phyloP scores from a whole-genome alignment of 129 eudicot genomes.

The Solidago caesia region DNA sequence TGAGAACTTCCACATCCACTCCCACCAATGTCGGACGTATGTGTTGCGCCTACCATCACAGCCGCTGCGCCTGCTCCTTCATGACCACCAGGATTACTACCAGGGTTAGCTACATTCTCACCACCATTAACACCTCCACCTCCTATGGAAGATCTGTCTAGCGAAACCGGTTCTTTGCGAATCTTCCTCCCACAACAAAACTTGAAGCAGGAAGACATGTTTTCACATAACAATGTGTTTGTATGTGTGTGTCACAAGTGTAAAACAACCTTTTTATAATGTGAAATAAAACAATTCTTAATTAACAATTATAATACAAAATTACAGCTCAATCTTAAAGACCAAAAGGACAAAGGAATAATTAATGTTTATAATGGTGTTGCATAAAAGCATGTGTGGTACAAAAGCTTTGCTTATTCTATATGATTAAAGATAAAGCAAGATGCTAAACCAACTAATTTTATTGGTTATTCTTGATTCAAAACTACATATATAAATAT shows the following conservation, averaged over 20 bases:
- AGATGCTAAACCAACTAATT: slow-evolving; percentile 26
- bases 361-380: slow-evolving; percentile 23
- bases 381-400: slow-evolving; percentile 32
- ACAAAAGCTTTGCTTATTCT: slow-evolving; percentile 21
- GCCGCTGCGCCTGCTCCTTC: slow-evolving; percentile 27
- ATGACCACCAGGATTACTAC: slow-evolving; percentile 16
- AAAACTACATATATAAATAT: no score
- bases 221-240: slow-evolving; percentile 17
- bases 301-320: not conserved
- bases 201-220: slow-evolving; percentile 24
- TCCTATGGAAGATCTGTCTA: slow-evolving; percentile 12
- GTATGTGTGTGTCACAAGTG: slow-evolving; percentile 11
- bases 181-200: slow-evolving; percentile 31
- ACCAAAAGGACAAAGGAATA: slow-evolving; percentile 20
- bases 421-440: slow-evolving; percentile 34
- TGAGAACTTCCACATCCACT: slow-evolving; percentile 36
- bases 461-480: not conserved
- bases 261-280: slow-evolving; percentile 28
- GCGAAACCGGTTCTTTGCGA: slow-evolving; percentile 21
- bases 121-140: slow-evolving; percentile 16
- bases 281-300: not conserved
- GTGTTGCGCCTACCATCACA: slow-evolving; percentile 13
- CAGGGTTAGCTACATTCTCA: slow-evolving; percentile 20
- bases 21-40: slow-evolving; percentile 24
- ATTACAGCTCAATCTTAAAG: slow-evolving; percentile 26